A percentile compares a stretch with the other conserved stretches of the same genome.
These are phyloP conservation scores for Neofusicoccum sp. DNA, from an alignment of 2,329 filamentous ascomycete species.

Conservation along the genomic window DNA sequence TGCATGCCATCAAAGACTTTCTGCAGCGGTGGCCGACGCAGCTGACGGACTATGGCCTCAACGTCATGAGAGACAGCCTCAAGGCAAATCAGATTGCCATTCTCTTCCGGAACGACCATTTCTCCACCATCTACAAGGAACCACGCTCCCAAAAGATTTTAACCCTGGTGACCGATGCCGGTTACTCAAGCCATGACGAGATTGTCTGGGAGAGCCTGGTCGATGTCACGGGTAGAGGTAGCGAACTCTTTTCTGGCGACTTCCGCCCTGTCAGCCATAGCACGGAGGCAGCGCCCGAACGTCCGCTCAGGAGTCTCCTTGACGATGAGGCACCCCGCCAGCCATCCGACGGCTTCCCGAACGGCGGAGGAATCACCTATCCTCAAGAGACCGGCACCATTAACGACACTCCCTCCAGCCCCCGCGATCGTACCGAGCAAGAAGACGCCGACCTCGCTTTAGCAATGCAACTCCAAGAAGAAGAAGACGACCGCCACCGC, in stretches of 20 bases:
- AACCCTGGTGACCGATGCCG: conserved; percentile 88
- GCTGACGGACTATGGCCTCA: conserved; percentile 78
- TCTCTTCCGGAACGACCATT: conserved; percentile 95
- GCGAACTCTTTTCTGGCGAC: conserved; percentile 87
- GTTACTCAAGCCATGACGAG: conserved; percentile 84
- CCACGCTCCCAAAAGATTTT: conserved; percentile 74
- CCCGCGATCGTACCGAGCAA: conserved; percentile 55
- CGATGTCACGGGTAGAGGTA: conserved; percentile 80
- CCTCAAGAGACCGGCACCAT: conserved; percentile 27
- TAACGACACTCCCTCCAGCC: conserved; percentile 23
- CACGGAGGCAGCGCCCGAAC: conserved; percentile 29
- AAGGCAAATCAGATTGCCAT: conserved; percentile 82
- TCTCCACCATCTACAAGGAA: conserved; percentile 90
- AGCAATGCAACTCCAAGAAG: conserved; percentile 89
- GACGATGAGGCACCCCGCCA: conserved; percentile 34
- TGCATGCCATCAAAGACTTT: conserved; percentile 81
- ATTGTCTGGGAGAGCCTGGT: conserved; percentile 95
- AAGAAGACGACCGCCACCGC: conserved; percentile 81
- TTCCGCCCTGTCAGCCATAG: conserved; percentile 78
- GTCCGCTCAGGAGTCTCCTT: conserved; percentile 33
- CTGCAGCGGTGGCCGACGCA: conserved; percentile 82
- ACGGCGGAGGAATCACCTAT: conserved; percentile 15
- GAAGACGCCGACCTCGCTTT: conserved; percentile 84
- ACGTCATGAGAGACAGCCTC: conserved; percentile 70
- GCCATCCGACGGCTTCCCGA: conserved; percentile 12